Evolutionary conservation across 2,329 filamentous ascomycete genomes (phyloP).

Genomic region (Trichoderma arundinaceum): DNA sequence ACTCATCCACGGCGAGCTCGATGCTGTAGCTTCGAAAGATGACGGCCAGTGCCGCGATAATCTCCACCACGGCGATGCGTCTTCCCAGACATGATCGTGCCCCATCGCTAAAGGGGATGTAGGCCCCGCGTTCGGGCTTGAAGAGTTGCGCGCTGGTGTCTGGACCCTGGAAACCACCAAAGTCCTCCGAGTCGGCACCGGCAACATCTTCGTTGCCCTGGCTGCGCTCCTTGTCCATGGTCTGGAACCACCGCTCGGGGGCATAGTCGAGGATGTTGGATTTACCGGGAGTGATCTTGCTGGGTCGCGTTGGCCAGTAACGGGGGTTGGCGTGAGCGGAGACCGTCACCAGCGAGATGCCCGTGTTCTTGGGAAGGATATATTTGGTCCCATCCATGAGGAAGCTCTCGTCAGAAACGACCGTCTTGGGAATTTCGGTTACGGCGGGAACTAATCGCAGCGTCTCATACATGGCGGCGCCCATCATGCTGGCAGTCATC

Average conservation of each 20-base stretch:
- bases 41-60: slow-evolving; percentile 60
- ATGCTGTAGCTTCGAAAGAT: slow-evolving; percentile 66
- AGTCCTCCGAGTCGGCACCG: slow-evolving; percentile 56
- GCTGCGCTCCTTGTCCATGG: slow-evolving; percentile 38
- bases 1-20: slow-evolving; percentile 71
- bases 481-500: slow-evolving; percentile 72
- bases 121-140: slow-evolving; percentile 61
- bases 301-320: slow-evolving; percentile 68
- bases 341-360: slow-evolving; percentile 62
- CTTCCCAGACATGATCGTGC: slow-evolving; percentile 63
- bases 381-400: slow-evolving; percentile 62
- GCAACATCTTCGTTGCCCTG: slow-evolving; percentile 39
- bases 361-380: slow-evolving; percentile 61
- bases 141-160: slow-evolving; percentile 68
- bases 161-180: slow-evolving; percentile 63
- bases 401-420: slow-evolving; percentile 61
- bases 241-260: slow-evolving; percentile 73
- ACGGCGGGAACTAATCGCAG: slow-evolving; percentile 75
- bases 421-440: slow-evolving; percentile 72
- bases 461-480: slow-evolving; percentile 78
- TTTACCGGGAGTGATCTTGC: slow-evolving; percentile 48
- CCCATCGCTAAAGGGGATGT: slow-evolving; percentile 64
- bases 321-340: slow-evolving; percentile 70
- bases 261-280: slow-evolving; percentile 71
- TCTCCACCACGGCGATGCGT: slow-evolving; percentile 64